Conservation (phyloP, 164 flowering plant species). For the Berberis thunbergii region DNA sequence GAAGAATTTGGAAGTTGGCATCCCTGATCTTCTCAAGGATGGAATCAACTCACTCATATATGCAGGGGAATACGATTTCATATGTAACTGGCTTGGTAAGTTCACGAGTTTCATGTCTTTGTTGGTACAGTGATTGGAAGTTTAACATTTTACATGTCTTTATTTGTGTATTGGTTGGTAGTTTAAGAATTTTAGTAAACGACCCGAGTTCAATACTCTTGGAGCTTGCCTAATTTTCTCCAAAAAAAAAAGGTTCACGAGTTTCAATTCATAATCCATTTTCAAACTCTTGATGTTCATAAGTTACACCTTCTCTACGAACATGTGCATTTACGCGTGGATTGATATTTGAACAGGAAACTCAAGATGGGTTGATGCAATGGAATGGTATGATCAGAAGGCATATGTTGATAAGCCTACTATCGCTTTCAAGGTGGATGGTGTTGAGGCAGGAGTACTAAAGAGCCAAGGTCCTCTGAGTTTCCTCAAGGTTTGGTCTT, state of each 20-base stretch:
- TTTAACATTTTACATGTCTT: background rate
- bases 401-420: conserved; percentile 41
- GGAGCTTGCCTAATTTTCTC: too few species aligned
- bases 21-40: background rate
- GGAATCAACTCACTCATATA: background rate
- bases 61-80: background rate
- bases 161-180: background rate
- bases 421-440: conserved; percentile 25
- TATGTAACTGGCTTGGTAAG: background rate
- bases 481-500: conserved; percentile 59
- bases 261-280: background rate
- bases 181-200: too few species aligned
- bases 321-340: background rate
- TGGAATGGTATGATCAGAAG: conserved; percentile 85
- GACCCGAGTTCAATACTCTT: too few species aligned
- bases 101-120: background rate
- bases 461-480: conserved; percentile 36
- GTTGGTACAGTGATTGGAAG: background rate
- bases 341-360: background rate
- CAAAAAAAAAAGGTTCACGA: background rate
- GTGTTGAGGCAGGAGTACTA: background rate
- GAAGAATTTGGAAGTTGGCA: background rate
- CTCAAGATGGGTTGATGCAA: conserved; percentile 66
- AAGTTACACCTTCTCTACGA: background rate
- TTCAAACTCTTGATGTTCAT: background rate